These are phyloP conservation scores for Colletotrichum liriopes DNA, from an alignment of 2,329 filamentous ascomycete genomes.

Conservation along the genomic window DNA sequence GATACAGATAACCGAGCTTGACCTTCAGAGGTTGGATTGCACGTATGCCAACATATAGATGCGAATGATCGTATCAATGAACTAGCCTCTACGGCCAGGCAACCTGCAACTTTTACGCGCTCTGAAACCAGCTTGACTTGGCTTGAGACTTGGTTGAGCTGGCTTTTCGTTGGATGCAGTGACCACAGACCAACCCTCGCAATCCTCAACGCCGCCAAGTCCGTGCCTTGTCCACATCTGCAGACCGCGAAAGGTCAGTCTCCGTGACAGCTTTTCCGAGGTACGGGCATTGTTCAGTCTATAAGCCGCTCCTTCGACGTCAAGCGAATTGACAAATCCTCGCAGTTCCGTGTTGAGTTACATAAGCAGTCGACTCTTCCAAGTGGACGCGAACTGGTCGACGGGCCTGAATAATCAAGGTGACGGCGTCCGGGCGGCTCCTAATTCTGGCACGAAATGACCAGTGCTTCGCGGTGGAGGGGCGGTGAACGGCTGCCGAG, in stretches of 20 bases:
- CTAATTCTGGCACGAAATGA: conserved; percentile 28
- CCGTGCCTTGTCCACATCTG: neutral
- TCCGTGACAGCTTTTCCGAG: no score
- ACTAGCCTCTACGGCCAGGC: neutral
- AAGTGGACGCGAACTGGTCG: neutral
- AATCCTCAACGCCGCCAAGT: neutral
- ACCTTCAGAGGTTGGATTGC: neutral
- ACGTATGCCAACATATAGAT: neutral
- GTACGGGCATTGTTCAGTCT: neutral
- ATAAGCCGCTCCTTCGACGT: no score
- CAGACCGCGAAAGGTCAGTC: neutral
- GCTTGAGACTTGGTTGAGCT: neutral
- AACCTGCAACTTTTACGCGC: neutral
- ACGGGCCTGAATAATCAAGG: conserved; percentile 25
- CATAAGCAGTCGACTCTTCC: neutral
- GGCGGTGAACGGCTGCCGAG: conserved; percentile 37
- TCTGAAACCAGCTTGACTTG: conserved; percentile 1
- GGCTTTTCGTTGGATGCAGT: neutral
- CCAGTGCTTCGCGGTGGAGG: conserved; percentile 30
- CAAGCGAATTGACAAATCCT: neutral
- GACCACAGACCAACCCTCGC: neutral
- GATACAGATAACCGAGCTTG: neutral
- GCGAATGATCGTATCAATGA: neutral
- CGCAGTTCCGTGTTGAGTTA: neutral
- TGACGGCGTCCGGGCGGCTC: conserved; percentile 26